Evolutionary conservation across 352 stramenopile genomes (phyloP), one percentile per base, ranked within the genome.

Genomic region (Phytophthora capsici): DNA sequence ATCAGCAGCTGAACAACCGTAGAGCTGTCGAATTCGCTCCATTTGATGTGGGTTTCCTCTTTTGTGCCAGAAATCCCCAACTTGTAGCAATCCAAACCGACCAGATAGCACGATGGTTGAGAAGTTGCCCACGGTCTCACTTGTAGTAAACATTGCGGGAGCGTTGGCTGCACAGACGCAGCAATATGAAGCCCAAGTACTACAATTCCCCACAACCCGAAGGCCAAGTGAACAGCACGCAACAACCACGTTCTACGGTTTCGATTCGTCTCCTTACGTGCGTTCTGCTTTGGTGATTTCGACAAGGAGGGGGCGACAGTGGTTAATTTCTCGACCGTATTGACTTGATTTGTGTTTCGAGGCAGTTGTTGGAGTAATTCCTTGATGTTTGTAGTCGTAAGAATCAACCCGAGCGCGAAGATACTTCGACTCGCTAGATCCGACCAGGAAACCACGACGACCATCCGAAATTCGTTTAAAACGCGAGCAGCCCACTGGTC

Each of bases 111-210:
- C 1, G 71, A 73, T 9, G 62, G 60, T 12, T 57, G 56, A 6
- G 48, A 50, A 2, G 66, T 53, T n/a, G 60, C 28, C 75, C 71
- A 80, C 3, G 75, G 71, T n/a, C 60, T 52, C n/a, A 78, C 67
- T 23, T 71, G 58, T 6, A 73, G 51, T 20, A 50, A 23, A 22
- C 64, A 73, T 16, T 77, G 51, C 0, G 47, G 26, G 16, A 70
- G 20, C 3, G 41, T 43, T 19, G 63, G 54, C 3, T 73, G 40
- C 3, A 43, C 10, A 5, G 60, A 68, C 3, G 65, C 57, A 6
- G 60, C 38, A 10, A 68, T 38, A 19, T 73, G 69, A 28, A 73
- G 30, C 1, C 20, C 53, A 12, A 73, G 40, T 1, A 77, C 38
- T 16, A 38, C n/a, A 7, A 61, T 2, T 1, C 57, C 69, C 57